Conservation (phyloP, 2,329 filamentous ascomycete genomes). For the Fusarium incarnatum region DNA sequence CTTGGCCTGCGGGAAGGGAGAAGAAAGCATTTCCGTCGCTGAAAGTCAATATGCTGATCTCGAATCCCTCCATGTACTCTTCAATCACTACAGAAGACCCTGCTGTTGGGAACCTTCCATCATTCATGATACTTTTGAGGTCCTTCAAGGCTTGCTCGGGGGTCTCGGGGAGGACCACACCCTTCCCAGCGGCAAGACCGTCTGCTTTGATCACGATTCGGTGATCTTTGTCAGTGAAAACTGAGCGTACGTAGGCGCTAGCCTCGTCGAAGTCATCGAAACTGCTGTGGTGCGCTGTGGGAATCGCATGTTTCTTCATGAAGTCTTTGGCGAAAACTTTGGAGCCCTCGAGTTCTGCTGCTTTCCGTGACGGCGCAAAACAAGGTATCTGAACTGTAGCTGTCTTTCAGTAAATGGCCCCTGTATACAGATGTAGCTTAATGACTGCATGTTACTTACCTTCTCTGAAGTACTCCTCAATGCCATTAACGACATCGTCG, state of each 20-base stretch:
- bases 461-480: conserved; percentile 71
- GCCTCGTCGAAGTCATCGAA: conserved; percentile 72
- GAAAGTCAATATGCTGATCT: conserved; percentile 76
- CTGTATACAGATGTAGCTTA: background rate
- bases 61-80: conserved; percentile 76
- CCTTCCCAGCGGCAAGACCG: conserved; percentile 81
- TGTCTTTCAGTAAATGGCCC: conserved; percentile 12
- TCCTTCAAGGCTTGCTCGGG: conserved; percentile 72
- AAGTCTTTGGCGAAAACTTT: conserved; percentile 85
- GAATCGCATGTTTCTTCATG: conserved; percentile 78
- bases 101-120: conserved; percentile 73
- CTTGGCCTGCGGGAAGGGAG: conserved; percentile 76
- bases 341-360: conserved; percentile 80
- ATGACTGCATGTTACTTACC: background rate
- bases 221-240: conserved; percentile 55
- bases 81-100: conserved; percentile 79
- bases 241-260: conserved; percentile 68
- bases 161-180: conserved; percentile 53
- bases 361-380: conserved; percentile 76
- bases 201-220: conserved; percentile 79
- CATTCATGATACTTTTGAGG: conserved; percentile 74
- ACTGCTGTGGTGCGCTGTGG: conserved; percentile 78
- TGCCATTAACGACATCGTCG: conserved; percentile 79
- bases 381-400: conserved; percentile 66
- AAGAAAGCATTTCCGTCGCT: conserved; percentile 73